phyloP scores from a whole-genome alignment of 192 early-diverging fungal species.

The Pilaira anomala region DNA sequence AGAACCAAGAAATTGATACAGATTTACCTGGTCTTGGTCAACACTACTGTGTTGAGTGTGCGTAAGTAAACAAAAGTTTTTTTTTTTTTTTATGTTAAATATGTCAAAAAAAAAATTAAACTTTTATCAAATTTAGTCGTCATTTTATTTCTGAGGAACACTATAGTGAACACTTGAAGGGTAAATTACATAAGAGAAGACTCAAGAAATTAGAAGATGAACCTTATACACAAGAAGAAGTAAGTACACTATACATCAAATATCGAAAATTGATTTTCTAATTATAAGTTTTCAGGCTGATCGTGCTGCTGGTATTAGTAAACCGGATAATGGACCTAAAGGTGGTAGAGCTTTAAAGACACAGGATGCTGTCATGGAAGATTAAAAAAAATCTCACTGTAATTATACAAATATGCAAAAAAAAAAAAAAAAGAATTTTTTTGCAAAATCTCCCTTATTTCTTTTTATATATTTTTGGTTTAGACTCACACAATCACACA shows the following conservation, averaged over 20 bases:
- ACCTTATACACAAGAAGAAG: constrained; percentile 91
- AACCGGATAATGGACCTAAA: constrained; percentile 37
- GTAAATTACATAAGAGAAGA: constrained; percentile 83
- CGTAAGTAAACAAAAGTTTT: constrained; percentile 37
- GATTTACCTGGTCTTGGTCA: constrained; percentile 91
- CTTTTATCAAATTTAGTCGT: constrained; percentile 37
- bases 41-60: constrained; percentile 85
- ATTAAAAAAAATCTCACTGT: not conserved
- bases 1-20: constrained; percentile 62
- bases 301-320: constrained; percentile 33
- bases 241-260: no score
- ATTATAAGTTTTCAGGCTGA: constrained; percentile 17
- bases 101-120: not conserved
- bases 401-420: not conserved
- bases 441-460: not conserved
- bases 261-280: not conserved
- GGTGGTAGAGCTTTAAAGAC: constrained; percentile 20
- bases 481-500: no score
- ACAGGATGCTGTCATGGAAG: constrained; percentile 26
- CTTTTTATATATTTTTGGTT: not conserved
- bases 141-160: constrained; percentile 68
- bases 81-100: no score
- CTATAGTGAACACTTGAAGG: constrained; percentile 63
- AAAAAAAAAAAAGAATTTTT: not conserved
- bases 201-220: constrained; percentile 80